Evolutionary conservation across 2,329 filamentous ascomycete species (phyloP).

Genomic region (Apiospora rasikravindrae): DNA sequence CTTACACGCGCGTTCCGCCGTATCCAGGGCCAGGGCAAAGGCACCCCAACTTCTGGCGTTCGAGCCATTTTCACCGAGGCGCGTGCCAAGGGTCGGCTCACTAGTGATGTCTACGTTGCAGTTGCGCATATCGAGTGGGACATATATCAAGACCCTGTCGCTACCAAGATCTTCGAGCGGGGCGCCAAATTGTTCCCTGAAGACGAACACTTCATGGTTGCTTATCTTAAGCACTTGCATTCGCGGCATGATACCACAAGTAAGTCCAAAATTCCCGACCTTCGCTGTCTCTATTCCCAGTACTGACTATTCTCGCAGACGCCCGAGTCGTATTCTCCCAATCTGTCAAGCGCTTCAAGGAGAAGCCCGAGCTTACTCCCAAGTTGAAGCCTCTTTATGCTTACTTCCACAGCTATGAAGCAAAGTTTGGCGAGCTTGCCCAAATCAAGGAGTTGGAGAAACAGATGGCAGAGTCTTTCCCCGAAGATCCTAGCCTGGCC

Average conservation of each 20-base stretch:
- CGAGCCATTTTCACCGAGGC: slow-evolving; percentile 90
- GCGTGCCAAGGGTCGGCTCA: slow-evolving; percentile 82
- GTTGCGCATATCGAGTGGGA: slow-evolving; percentile 93
- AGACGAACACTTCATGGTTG: slow-evolving; percentile 89
- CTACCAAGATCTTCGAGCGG: slow-evolving; percentile 94
- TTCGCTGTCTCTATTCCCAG: slow-evolving; percentile 30
- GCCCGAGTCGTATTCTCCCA: slow-evolving; percentile 96
- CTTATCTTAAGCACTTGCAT: slow-evolving; percentile 95
- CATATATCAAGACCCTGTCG: slow-evolving; percentile 92
- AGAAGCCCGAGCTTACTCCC: slow-evolving; percentile 73
- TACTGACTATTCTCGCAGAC: slow-evolving; percentile 57
- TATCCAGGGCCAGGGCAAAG: slow-evolving; percentile 83
- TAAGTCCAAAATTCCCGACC: slow-evolving; percentile 54
- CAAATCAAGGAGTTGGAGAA: slow-evolving; percentile 91
- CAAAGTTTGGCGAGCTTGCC: slow-evolving; percentile 87
- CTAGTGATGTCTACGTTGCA: slow-evolving; percentile 93
- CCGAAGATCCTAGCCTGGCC: slow-evolving; percentile 77
- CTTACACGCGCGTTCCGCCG: slow-evolving; percentile 93
- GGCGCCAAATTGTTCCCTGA: slow-evolving; percentile 93
- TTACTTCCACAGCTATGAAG: slow-evolving; percentile 96
- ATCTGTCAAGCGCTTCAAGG: slow-evolving; percentile 80
- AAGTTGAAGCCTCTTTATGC: slow-evolving; percentile 86
- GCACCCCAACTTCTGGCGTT: slow-evolving; percentile 67
- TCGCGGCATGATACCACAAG: slow-evolving; percentile 92
- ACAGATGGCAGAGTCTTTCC: slow-evolving; percentile 92